Evolutionary conservation across 352 stramenopile species (phyloP).

Genomic region (Phytophthora niederhauseri): DNA sequence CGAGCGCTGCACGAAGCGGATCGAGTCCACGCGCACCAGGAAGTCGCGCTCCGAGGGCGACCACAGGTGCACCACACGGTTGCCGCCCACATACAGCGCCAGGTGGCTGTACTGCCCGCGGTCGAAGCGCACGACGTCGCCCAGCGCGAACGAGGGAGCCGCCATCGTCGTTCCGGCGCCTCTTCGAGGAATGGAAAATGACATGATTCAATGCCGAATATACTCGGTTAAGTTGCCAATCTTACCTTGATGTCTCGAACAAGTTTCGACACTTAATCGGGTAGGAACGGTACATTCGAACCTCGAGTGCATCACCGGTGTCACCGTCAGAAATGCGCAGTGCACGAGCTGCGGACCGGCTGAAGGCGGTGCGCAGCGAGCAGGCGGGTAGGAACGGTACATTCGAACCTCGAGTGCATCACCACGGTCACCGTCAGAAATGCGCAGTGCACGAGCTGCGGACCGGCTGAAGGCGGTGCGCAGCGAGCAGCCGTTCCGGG

Average conservation of each 20-base stretch:
- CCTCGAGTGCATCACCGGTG: neutral
- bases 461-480: conserved; percentile 19
- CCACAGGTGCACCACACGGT: conserved; percentile 70
- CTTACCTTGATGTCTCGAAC: neutral
- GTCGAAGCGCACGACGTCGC: conserved; percentile 73
- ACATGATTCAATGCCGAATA: neutral
- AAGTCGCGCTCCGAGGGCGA: conserved; percentile 50
- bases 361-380: conserved; percentile 30
- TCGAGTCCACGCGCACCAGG: conserved; percentile 64
- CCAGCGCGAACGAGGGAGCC: conserved; percentile 17
- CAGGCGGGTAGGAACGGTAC: conserved; percentile 1
- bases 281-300: neutral
- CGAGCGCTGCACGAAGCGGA: conserved; percentile 45
- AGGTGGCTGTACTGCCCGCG: conserved; percentile 70
- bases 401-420: too few relatives aligned
- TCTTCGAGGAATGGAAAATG: conserved; percentile 18
- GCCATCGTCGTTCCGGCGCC: conserved; percentile 19
- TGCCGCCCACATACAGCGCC: conserved; percentile 53
- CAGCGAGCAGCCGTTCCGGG: conserved; percentile 30
- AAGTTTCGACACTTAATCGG: neutral
- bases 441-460: conserved; percentile 8
- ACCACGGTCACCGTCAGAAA: too few relatives aligned
- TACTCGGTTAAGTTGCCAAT: conserved; percentile 3
- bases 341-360: conserved; percentile 1
- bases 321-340: too few relatives aligned